These are phyloP conservation scores for Ceratocystiopsis minuta DNA, from an alignment of 2,329 filamentous ascomycete genomes.

Conservation along the genomic window DNA sequence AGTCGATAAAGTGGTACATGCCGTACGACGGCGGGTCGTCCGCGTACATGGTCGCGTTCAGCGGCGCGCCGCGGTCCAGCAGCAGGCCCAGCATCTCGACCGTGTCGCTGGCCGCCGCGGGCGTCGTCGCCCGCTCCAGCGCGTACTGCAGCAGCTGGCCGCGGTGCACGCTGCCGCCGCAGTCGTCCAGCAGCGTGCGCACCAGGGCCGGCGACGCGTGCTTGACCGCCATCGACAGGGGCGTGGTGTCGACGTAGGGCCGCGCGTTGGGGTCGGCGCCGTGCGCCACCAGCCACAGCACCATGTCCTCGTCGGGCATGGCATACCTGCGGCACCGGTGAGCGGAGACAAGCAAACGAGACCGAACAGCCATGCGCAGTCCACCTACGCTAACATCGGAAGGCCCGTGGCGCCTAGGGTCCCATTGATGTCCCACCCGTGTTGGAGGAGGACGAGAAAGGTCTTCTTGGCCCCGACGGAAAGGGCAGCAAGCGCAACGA, in stretches of 20 bases:
- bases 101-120: conserved; percentile 14
- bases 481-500: no score
- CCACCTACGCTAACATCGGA: no score
- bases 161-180: not conserved
- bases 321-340: no score
- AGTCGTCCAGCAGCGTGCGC: not conserved
- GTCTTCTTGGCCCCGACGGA: no score
- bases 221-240: conserved; percentile 1
- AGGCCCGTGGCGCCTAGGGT: no score
- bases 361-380: no score
- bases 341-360: no score
- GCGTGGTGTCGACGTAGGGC: not conserved
- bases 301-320: no score
- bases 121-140: not conserved
- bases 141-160: conserved; percentile 1
- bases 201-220: not conserved
- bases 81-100: conserved; percentile 3
- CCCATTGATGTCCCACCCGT: no score
- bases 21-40: not conserved
- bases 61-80: not conserved
- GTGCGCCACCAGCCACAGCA: not conserved
- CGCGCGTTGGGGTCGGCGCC: conserved; percentile 1
- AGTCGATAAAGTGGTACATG: not conserved
- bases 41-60: conserved; percentile 2
- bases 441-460: no score